These are phyloP conservation scores for Coniochaeta sp. DNA, from an alignment of 2,329 filamentous ascomycete species.

Conservation along the genomic window DNA sequence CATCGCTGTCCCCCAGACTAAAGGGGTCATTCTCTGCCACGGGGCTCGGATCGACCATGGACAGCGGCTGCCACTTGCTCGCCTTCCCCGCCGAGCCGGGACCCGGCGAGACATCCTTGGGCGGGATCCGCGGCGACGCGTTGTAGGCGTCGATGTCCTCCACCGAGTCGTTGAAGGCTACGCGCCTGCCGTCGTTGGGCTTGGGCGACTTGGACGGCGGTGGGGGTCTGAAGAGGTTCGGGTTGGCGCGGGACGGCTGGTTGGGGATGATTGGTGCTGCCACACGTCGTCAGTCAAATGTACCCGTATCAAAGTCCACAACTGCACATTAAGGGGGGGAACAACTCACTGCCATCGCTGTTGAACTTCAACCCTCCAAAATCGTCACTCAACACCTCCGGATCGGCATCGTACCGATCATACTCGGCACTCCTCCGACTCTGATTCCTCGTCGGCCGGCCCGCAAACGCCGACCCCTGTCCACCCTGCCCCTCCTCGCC, in stretches of 20 bases:
- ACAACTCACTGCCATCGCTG: slow-evolving; percentile 51
- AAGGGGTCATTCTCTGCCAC: slow-evolving; percentile 92
- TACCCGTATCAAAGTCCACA: not conserved
- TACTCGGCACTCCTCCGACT: slow-evolving; percentile 76
- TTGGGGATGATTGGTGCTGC: slow-evolving; percentile 39
- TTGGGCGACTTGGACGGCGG: slow-evolving; percentile 45
- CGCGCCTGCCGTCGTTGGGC: slow-evolving; percentile 39
- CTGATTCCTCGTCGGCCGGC: slow-evolving; percentile 52
- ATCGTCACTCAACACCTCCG: slow-evolving; percentile 81
- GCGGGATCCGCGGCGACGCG: slow-evolving; percentile 47
- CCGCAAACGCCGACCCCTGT: slow-evolving; percentile 20
- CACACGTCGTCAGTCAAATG: slow-evolving; percentile 12
- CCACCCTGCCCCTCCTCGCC: slow-evolving; percentile 42
- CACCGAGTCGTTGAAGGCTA: slow-evolving; percentile 54
- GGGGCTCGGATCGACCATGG: slow-evolving; percentile 75
- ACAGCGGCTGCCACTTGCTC: slow-evolving; percentile 97
- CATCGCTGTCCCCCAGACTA: slow-evolving; percentile 90
- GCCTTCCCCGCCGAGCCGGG: slow-evolving; percentile 50
- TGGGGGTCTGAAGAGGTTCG: slow-evolving; percentile 70
- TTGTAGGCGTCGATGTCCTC: slow-evolving; percentile 80
- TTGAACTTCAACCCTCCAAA: slow-evolving; percentile 66
- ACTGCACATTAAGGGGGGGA: not conserved
- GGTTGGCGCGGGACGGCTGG: slow-evolving; percentile 63
- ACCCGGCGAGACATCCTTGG: slow-evolving; percentile 38
- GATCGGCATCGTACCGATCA: slow-evolving; percentile 90